Conservation (phyloP, 1,139 yeast genomes). For the Hansenula anomala region DNA sequence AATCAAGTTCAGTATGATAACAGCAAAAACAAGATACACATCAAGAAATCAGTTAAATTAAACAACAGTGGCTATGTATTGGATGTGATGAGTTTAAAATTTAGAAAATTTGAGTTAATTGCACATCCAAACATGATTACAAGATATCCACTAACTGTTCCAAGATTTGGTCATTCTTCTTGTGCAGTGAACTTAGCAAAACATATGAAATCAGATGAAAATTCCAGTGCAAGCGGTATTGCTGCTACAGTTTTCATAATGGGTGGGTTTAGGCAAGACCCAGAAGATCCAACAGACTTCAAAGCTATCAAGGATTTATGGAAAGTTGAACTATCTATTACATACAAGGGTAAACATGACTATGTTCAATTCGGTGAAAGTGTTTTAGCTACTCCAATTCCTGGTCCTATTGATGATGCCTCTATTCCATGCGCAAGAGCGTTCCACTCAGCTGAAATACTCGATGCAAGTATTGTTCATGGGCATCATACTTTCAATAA, state of each 20-base stretch:
- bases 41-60: constrained; percentile 30
- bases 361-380: constrained; percentile 29
- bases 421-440: constrained; percentile 30
- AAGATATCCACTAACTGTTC: constrained; percentile 32
- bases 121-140: constrained; percentile 36
- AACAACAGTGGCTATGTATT: constrained; percentile 37
- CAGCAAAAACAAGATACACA: constrained; percentile 22
- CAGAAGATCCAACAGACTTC: constrained; percentile 22
- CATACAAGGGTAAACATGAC: constrained; percentile 29
- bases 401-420: constrained; percentile 11
- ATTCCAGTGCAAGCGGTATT: neutral
- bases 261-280: constrained; percentile 36
- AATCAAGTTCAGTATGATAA: constrained; percentile 23
- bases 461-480: constrained; percentile 6
- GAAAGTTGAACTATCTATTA: constrained; percentile 37
- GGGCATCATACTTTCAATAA: neutral
- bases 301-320: constrained; percentile 42
- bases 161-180: constrained; percentile 43
- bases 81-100: constrained; percentile 32
- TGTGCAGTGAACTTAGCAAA: constrained; percentile 24
- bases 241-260: constrained; percentile 29
- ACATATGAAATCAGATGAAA: constrained; percentile 3
- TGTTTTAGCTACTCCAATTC: constrained; percentile 26
- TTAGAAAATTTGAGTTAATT: constrained; percentile 31
- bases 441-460: constrained; percentile 26